Evolutionary conservation across 345 rosid species (phyloP).

Genomic region (Litchi chinensis): DNA sequence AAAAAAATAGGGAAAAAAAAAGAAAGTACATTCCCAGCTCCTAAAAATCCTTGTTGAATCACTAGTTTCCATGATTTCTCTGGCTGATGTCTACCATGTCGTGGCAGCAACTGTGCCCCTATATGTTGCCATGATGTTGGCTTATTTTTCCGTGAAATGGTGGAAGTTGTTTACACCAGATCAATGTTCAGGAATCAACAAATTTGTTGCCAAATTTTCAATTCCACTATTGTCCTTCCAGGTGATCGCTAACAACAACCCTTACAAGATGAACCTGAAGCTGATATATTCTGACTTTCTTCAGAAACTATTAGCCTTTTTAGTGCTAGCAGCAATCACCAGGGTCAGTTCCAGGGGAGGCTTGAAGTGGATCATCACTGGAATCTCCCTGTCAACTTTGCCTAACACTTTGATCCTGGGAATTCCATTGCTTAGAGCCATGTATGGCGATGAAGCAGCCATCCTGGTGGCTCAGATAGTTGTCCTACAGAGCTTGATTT

Average conservation of each 20-base stretch:
- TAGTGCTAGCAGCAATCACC: conserved; percentile 39
- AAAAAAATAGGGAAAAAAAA: background rate
- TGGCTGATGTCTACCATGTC: conserved; percentile 69
- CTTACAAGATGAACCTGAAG: conserved; percentile 68
- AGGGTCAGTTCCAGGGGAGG: conserved; percentile 55
- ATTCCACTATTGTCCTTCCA: conserved; percentile 82
- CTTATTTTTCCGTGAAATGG: conserved; percentile 70
- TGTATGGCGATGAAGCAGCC: conserved; percentile 68
- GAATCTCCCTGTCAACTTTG: conserved; percentile 67
- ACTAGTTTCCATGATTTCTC: conserved; percentile 53
- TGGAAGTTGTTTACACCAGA: conserved; percentile 71
- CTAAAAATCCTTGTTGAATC: background rate
- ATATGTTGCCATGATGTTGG: conserved; percentile 73
- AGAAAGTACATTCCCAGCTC: background rate
- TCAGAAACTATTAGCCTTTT: conserved; percentile 62
- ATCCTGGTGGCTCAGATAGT: conserved; percentile 70
- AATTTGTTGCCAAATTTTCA: conserved; percentile 83
- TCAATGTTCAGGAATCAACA: conserved; percentile 91
- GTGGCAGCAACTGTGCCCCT: conserved; percentile 78
- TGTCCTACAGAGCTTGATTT: conserved; percentile 73
- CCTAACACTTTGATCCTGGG: conserved; percentile 91
- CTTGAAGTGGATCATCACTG: conserved; percentile 66
- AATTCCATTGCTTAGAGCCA: conserved; percentile 70
- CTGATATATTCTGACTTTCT: conserved; percentile 63
- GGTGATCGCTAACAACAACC: conserved; percentile 68